Base-by-base conservation (phyloP, 2,329 filamentous ascomycete species). In the Thyridium curvatum region DNA sequence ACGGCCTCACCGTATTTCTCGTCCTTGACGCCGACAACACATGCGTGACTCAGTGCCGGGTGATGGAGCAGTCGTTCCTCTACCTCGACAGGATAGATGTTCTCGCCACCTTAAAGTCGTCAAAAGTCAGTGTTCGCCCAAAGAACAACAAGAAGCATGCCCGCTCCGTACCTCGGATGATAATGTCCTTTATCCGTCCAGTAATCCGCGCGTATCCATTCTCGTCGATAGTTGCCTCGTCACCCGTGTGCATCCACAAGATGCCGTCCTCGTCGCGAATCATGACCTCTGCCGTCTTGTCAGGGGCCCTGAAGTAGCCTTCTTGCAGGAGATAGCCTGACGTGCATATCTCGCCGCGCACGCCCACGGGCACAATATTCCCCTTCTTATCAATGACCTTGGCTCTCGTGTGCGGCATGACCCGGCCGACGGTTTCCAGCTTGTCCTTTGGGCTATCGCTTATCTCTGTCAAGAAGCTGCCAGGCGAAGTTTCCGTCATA, bases 81-180 rank as follows among this genome's bases (percentile, higher is more conserved):
- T 3, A 97, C 74, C 60, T 97, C 93, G 5, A 95, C 70, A 0
- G 93, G 93, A 58, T 95, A 87, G 40, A 96, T 95, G 58, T 98
- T 98, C 59, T 97, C 93, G 17, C 93, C 93, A 18, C 86, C 21
- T 26, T 6, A 6, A 26, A 10, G 10, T 6, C 21, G 10, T 26
- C 21, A 26, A 10, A 10, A 10, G 6, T 26, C 10, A 26, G 21
- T 10, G 6, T 26, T 26, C 10, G 6, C n/a, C n/a, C n/a, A n/a
- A 10, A 6, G 21, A 26, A 26, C 21, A 10, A 10, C 6, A 10
- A 26, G 21, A 26, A 6, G 21, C 6, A 26, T 26, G 21, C 21
- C 21, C 6, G 21, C 21, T 10, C 6, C 21, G 6, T 26, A 26
- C 21, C 91, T 17, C 88, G 78, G 56, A 97, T 97, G 51, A 98